Conservation (phyloP, 306 rosid species). For the Rubus idaeus region DNA sequence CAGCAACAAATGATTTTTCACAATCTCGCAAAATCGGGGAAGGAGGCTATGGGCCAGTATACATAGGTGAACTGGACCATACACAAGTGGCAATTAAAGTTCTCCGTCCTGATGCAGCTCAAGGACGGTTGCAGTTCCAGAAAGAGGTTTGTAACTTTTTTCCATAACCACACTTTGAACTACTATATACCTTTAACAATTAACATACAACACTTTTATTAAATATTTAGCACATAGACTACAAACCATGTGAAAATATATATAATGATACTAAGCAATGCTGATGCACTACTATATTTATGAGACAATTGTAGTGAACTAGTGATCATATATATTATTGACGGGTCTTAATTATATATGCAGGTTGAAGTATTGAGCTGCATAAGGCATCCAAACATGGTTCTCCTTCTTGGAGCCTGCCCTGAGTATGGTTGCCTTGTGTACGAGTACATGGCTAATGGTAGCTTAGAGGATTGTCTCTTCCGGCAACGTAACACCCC, state of each 20-base stretch:
- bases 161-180: background rate
- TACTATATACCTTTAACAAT: background rate
- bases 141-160: slow-evolving; percentile 45
- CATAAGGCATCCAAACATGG: slow-evolving; percentile 91
- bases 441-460: slow-evolving; percentile 79
- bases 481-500: slow-evolving; percentile 44
- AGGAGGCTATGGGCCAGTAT: slow-evolving; percentile 91
- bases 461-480: slow-evolving; percentile 88
- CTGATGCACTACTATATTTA: background rate
- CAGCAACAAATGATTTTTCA: slow-evolving; percentile 52
- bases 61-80: slow-evolving; percentile 60
- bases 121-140: slow-evolving; percentile 77
- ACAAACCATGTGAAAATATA: background rate
- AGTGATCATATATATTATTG: background rate
- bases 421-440: slow-evolving; percentile 77
- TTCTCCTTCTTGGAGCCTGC: slow-evolving; percentile 88
- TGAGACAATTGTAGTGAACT: background rate
- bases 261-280: background rate
- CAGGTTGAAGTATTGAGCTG: slow-evolving; percentile 74
- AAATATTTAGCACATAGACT: background rate
- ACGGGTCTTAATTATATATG: background rate
- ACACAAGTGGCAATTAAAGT: slow-evolving; percentile 77
- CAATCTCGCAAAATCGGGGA: slow-evolving; percentile 62
- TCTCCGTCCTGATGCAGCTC: slow-evolving; percentile 76
- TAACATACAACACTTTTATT: background rate